These are phyloP conservation scores for Trypanosoma vivax DNA, from an alignment of 208 protist genomes.

Conservation along the genomic window DNA sequence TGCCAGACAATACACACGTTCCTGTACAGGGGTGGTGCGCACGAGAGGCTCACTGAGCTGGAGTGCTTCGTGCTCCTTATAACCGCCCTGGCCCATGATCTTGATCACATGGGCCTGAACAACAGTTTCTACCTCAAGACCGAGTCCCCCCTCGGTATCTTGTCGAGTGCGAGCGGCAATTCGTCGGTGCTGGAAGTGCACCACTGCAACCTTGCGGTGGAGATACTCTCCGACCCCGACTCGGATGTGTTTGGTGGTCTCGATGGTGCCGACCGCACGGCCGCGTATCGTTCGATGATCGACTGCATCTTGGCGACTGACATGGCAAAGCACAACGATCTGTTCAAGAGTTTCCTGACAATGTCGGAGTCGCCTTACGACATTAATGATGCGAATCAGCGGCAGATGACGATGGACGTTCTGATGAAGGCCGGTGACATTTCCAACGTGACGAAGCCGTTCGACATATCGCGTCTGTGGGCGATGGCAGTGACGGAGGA, in stretches of 20 bases:
- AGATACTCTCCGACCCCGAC: slow-evolving; percentile 72
- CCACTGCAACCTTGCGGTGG: slow-evolving; percentile 83
- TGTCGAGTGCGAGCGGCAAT: slow-evolving; percentile 77
- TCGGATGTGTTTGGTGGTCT: slow-evolving; percentile 70
- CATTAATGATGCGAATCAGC: slow-evolving; percentile 15
- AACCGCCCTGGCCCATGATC: slow-evolving; percentile 74
- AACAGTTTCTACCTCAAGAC: slow-evolving; percentile 89
- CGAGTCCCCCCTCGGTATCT: slow-evolving; percentile 76
- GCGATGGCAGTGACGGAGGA: slow-evolving; percentile 83
- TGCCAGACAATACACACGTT: slow-evolving; percentile 77
- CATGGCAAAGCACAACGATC: slow-evolving; percentile 69
- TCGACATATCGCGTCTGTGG: slow-evolving; percentile 76
- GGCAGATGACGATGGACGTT: slow-evolving; percentile 57
- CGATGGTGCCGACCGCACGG: slow-evolving; percentile 25
- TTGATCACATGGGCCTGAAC: slow-evolving; percentile 89
- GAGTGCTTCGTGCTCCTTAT: slow-evolving; percentile 78
- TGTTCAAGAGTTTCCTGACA: slow-evolving; percentile 29
- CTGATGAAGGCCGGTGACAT: slow-evolving; percentile 81
- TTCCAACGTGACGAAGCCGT: slow-evolving; percentile 84
- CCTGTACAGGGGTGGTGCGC: slow-evolving; percentile 38
- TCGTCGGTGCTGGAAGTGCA: slow-evolving; percentile 83
- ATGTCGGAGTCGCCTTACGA: slow-evolving; percentile 18
- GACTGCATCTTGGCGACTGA: slow-evolving; percentile 84
- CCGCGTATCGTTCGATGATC: slow-evolving; percentile 64
- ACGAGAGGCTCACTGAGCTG: slow-evolving; percentile 56